These are phyloP conservation scores for Ramaria rubella DNA, from an alignment of 768 basidiomycete species.

Conservation along the genomic window DNA sequence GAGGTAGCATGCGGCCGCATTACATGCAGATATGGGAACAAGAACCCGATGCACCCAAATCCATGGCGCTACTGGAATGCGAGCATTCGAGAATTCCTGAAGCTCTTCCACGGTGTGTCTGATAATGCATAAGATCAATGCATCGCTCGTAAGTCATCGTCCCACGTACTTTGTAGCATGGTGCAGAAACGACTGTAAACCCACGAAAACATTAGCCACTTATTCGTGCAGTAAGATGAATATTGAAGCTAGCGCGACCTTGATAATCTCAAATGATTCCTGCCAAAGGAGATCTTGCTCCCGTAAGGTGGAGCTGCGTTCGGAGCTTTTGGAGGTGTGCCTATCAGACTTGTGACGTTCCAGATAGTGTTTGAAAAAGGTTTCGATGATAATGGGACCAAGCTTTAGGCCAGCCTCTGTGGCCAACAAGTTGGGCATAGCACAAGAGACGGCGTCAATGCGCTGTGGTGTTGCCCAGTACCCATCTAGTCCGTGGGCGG, in stretches of 20 bases:
- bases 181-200: slow-evolving; percentile 61
- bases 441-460: neutral
- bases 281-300: slow-evolving; percentile 79
- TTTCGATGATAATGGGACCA: slow-evolving; percentile 69
- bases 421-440: slow-evolving; percentile 45
- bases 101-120: slow-evolving; percentile 85
- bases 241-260: slow-evolving; percentile 37
- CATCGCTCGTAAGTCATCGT: neutral
- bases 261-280: slow-evolving; percentile 68
- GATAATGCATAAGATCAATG: slow-evolving; percentile 2
- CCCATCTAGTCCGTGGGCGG: no score
- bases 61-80: slow-evolving; percentile 81
- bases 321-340: slow-evolving; percentile 25
- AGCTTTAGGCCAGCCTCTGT: slow-evolving; percentile 55
- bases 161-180: slow-evolving; percentile 56
- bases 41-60: slow-evolving; percentile 64
- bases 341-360: slow-evolving; percentile 39
- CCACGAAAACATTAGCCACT: neutral
- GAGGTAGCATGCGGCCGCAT: slow-evolving; percentile 64
- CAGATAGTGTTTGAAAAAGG: slow-evolving; percentile 82
- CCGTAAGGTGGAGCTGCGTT: slow-evolving; percentile 31
- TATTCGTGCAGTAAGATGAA: neutral
- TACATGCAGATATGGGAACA: slow-evolving; percentile 70
- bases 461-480: neutral
- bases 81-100: slow-evolving; percentile 61